Conservation (phyloP, 306 rosid genomes). For the Cicer cuneatum region DNA sequence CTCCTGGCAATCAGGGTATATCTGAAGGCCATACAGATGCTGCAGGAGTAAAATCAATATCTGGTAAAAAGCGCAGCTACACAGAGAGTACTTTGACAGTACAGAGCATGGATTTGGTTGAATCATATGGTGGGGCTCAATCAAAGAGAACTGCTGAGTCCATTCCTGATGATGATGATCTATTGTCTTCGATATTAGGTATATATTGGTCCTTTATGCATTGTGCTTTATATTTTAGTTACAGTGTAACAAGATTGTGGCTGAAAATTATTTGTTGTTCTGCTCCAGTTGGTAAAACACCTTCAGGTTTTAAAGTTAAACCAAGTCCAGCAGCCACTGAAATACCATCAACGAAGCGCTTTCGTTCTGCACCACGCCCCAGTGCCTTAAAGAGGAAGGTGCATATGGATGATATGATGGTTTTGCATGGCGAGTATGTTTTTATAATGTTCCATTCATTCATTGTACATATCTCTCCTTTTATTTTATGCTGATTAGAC, state of each 20-base stretch:
- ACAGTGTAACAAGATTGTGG: slow-evolving; percentile 32
- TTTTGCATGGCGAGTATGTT: slow-evolving; percentile 99
- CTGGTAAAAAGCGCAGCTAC: slow-evolving; percentile 85
- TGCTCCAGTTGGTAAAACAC: slow-evolving; percentile 82
- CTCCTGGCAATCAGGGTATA: slow-evolving; percentile 63
- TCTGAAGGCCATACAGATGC: slow-evolving; percentile 51
- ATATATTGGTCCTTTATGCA: slow-evolving; percentile 36
- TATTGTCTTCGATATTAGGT: slow-evolving; percentile 98
- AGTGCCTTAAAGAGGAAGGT: slow-evolving; percentile 86
- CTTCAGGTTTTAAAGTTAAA: slow-evolving; percentile 83
- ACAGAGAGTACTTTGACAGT: slow-evolving; percentile 80
- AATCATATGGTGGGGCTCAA: slow-evolving; percentile 67
- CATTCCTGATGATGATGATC: slow-evolving; percentile 93
- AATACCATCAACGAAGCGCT: slow-evolving; percentile 59
- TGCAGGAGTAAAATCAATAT: slow-evolving; percentile 49
- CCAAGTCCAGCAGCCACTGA: slow-evolving; percentile 78
- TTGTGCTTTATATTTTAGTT: slow-evolving; percentile 27
- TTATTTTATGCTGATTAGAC: slow-evolving; percentile 12
- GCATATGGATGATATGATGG: slow-evolving; percentile 93
- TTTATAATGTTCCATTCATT: slow-evolving; percentile 38
- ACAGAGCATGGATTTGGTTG: slow-evolving; percentile 73
- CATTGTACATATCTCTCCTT: not conserved
- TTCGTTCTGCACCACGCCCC: slow-evolving; percentile 62
- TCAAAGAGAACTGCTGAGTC: slow-evolving; percentile 68
- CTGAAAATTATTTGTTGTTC: slow-evolving; percentile 49